These are phyloP conservation scores for Chondrostereum purpureum DNA, from an alignment of 1,284 basidiomycete species.

Conservation along the genomic window DNA sequence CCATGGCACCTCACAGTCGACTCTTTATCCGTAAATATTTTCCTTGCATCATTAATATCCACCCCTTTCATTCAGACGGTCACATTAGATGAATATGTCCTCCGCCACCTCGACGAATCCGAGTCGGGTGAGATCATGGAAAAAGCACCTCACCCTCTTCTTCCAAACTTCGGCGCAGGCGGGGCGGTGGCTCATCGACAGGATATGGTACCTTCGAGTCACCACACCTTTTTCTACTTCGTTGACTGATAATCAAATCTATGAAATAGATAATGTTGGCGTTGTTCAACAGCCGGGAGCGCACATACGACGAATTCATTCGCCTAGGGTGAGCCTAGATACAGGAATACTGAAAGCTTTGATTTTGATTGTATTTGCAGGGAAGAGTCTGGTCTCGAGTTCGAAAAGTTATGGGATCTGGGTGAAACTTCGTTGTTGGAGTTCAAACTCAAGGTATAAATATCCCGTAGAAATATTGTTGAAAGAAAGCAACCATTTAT, in stretches of 20 bases:
- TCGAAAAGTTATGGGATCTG: constrained; percentile 11
- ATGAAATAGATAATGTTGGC: constrained; percentile 9
- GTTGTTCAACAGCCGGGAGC: neutral
- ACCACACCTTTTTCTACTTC: constrained; percentile 7
- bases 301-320: constrained; percentile 1
- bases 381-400: constrained; percentile 6
- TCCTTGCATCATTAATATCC: neutral
- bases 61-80: neutral
- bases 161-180: constrained; percentile 21
- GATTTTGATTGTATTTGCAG: constrained; percentile 2
- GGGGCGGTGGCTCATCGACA: constrained; percentile 21
- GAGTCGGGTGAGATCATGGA: neutral
- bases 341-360: neutral
- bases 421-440: constrained; percentile 12
- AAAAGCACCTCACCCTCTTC: constrained; percentile 19
- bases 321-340: neutral
- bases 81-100: constrained; percentile 10
- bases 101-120: constrained; percentile 6
- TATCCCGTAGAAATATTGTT: no score
- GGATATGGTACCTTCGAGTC: no score
- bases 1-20: constrained; percentile 21
- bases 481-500: no score
- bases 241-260: constrained; percentile 7
- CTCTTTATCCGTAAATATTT: constrained; percentile 22
- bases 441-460: constrained; percentile 9